Base-by-base conservation (phyloP, 768 basidiomycete genomes). In the Trametopsis cervina region DNA sequence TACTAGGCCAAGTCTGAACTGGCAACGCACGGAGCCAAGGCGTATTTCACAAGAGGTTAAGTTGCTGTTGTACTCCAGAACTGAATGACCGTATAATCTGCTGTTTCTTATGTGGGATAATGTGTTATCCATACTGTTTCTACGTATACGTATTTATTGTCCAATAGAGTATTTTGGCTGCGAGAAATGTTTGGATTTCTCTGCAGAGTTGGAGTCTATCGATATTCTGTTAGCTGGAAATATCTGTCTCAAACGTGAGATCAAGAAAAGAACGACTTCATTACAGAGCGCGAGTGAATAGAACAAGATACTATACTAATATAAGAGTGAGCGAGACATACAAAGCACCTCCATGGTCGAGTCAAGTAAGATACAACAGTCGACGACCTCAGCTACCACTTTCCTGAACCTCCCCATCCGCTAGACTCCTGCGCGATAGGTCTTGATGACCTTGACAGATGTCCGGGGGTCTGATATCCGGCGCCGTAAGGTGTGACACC, bases 41-140 rank as follows among this genome's bases (percentile, higher is more conserved):
- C 88, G 22, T 93, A 93, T 68, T 91, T 93, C 66, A 85, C 81
- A 51, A 79, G 88, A 51, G 88, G 87, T 53, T 89, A 66, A 78
- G n/a, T n/a, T n/a, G n/a, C n/a, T n/a, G n/a, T n/a, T n/a, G n/a
- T n/a, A n/a, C n/a, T n/a, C n/a, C n/a, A n/a, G n/a, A n/a, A n/a
- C n/a, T n/a, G n/a, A n/a, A n/a, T n/a, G n/a, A n/a, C n/a, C n/a
- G n/a, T n/a, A n/a, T n/a, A n/a, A n/a, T n/a, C n/a, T n/a, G n/a
- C n/a, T n/a, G n/a, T n/a, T n/a, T n/a, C n/a, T n/a, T n/a, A n/a
- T n/a, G n/a, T n/a, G n/a, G n/a, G n/a, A n/a, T n/a, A n/a, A n/a
- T n/a, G n/a, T n/a, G n/a, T n/a, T n/a, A n/a, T n/a, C n/a, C n/a
- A n/a, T n/a, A n/a, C n/a, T n/a, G n/a, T n/a, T n/a, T n/a, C n/a